Evolutionary conservation across 139 green algal genomes (phyloP).

Genomic region (Coelastrella sp.): DNA sequence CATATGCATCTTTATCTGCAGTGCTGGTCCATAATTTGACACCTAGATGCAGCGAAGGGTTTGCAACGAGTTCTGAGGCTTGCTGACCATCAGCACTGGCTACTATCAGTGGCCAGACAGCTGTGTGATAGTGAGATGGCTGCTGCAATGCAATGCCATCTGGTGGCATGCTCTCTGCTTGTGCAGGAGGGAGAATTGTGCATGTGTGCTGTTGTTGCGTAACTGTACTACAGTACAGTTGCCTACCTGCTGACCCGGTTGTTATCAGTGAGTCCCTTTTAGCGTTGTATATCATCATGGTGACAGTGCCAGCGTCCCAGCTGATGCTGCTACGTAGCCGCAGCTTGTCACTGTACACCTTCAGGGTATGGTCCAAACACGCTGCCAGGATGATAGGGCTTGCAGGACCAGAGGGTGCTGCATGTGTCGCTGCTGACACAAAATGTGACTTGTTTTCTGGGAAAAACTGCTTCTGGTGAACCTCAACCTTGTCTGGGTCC

Average conservation of each 20-base stretch:
- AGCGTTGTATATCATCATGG: background rate
- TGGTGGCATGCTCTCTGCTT: too few species aligned
- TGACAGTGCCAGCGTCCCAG: conserved; percentile 12
- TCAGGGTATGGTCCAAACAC: conserved; percentile 30
- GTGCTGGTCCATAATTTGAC: conserved; percentile 35
- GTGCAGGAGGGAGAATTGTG: too few species aligned
- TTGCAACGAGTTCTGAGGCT: background rate
- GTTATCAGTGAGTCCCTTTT: conserved; percentile 23
- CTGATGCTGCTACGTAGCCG: background rate
- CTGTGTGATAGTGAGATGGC: background rate
- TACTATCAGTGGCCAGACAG: background rate
- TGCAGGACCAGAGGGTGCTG: background rate
- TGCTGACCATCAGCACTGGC: background rate
- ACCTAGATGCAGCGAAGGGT: background rate
- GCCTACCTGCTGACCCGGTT: conserved; percentile 15
- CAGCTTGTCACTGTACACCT: conserved; percentile 5
- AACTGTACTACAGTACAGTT: background rate
- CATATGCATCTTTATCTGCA: conserved; percentile 12
- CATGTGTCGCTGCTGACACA: conserved; percentile 17
- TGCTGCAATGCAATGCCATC: too few species aligned
- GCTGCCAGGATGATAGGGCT: conserved; percentile 8
- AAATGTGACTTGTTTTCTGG: background rate
- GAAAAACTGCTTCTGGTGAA: background rate
- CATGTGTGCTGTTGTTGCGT: too few species aligned
- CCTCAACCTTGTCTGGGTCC: background rate